Base-by-base conservation (phyloP, 2,329 filamentous ascomycete species). In the Rhynchosporium graminicola region DNA sequence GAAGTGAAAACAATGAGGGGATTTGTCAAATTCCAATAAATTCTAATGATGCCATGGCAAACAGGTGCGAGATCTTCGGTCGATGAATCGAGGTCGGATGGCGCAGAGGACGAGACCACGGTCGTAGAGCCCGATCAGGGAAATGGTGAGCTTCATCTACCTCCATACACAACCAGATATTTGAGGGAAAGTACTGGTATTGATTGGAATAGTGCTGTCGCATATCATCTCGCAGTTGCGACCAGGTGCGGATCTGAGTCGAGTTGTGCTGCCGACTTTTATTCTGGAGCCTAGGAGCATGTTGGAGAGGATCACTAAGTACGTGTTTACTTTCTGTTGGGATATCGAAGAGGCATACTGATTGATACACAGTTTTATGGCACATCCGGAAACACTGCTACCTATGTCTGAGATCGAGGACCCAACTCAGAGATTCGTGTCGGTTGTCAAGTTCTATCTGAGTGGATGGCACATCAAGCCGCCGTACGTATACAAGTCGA, bases 401-500 rank as follows among this genome's bases (percentile, higher is more conserved):
- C 88, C 90, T 40, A 95, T 98, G 76, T 85, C 94, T 50, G 80
- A 86, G 52, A 90, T 97, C 70, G 90, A 98, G 57, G 94, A 99
- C 73, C 94, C 95, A 0, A 80, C 92, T 61, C 82, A 94, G 73
- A 87, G 95, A 75, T 99, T 99, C 74, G 87, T 98, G 36, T 91
- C 92, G 13, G 95, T 99, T 56, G 91, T 97, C 74, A 97, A 96
- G 78, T 99, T 99, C 77, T 99, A 99, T 77, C 82, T 99, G 50
- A 97, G 92, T 76, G 95, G 95, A 72, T 99, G 95, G 95, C 95
- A 99, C 76, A 97, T 99, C 75, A 95, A 94, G 77, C 95, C 95
- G 73, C 90, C 92, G 92, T 96, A 84, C 74, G 90, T 82, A 42
- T 20, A 45, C 6, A 36, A 36, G 20, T 20, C 20, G 20, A 20